Base-by-base conservation (phyloP, 192 early-diverging fungal genomes). In the Borealophlyctis nickersoniae region DNA sequence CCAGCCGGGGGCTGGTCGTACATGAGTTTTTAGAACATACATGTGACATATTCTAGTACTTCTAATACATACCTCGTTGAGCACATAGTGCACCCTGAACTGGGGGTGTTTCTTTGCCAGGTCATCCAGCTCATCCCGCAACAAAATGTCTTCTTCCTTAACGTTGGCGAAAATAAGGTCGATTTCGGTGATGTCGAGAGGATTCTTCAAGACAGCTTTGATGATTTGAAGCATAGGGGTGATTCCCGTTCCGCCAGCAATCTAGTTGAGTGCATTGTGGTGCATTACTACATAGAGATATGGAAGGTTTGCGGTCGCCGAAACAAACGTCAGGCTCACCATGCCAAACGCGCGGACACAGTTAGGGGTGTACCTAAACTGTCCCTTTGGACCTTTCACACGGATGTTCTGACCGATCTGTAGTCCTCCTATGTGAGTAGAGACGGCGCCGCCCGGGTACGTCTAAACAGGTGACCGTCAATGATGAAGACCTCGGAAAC, bases 171-270 rank as follows among this genome's bases (percentile, higher is more conserved):
- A 98, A 54, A 96, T 79, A n/a, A 98, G 78, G 67, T 72, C 88
- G 49, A 98, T 70, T 49, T 81, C 80, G 30, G 96, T 98, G 70
- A 86, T 87, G 71, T 98, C 96, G 32, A 81, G 72, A 24, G 92
- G 91, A 75, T 98, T 91, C 56, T 86, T 84, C 59, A 90, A 63
- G 27, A 96, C 83, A 30, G 88, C 87, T 52, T 91, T 89, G 52
- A 96, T 90, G 60, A 98, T 87, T 87, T 91, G 93, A 59, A 90
- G 82, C 95, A 98, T 98, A 52, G 95, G 95, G 0, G 95, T 94
- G 65, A 98, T 90, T 2, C 79, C 94, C 52, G 94, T 92, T 56
- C 94, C 94, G 31, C 93, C 91, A 36, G 94, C 94, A 81, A 94
- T 87, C 76, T 79, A 51, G 35, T 36, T 62, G 39, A 45, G 39